Evolutionary conservation across 768 basidiomycete genomes (phyloP).

Genomic region (Hebeloma cylindrosporum): DNA sequence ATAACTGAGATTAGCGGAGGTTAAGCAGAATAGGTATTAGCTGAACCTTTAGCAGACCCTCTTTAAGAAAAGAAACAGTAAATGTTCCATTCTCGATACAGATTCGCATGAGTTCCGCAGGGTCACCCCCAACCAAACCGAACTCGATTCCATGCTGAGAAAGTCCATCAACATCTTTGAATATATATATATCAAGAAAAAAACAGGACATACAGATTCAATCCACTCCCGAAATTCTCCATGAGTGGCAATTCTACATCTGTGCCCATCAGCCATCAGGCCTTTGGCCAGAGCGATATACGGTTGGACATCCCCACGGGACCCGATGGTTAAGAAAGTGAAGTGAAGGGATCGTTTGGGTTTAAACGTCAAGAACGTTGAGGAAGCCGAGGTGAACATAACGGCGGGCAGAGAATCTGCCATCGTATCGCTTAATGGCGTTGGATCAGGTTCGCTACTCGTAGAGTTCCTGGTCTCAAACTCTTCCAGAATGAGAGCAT

Average conservation of each 20-base stretch:
- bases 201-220: constrained; percentile 67
- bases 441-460: constrained; percentile 41
- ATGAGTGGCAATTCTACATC: constrained; percentile 89
- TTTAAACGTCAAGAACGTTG: constrained; percentile 96
- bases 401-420: constrained; percentile 79
- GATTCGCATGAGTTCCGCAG: constrained; percentile 95
- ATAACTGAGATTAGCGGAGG: neutral
- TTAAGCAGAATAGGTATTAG: neutral
- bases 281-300: constrained; percentile 96
- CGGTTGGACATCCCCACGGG: constrained; percentile 95
- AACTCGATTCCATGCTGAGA: constrained; percentile 92
- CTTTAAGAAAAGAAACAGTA: constrained; percentile 92
- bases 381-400: constrained; percentile 96
- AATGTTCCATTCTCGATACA: constrained; percentile 99
- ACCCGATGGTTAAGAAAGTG: constrained; percentile 95
- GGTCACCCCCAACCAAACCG: constrained; percentile 93
- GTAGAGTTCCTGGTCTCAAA: constrained; percentile 56
- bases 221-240: constrained; percentile 95
- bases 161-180: constrained; percentile 5
- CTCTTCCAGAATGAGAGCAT: constrained; percentile 83
- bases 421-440: constrained; percentile 52
- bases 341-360: constrained; percentile 83
- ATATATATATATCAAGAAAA: constrained; percentile 4
- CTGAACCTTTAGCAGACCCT: constrained; percentile 78
- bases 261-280: constrained; percentile 86